Evolutionary conservation across 345 rosid species (phyloP), one percentile per base, ranked within the genome.

Genomic region (Anacardium occidentale): DNA sequence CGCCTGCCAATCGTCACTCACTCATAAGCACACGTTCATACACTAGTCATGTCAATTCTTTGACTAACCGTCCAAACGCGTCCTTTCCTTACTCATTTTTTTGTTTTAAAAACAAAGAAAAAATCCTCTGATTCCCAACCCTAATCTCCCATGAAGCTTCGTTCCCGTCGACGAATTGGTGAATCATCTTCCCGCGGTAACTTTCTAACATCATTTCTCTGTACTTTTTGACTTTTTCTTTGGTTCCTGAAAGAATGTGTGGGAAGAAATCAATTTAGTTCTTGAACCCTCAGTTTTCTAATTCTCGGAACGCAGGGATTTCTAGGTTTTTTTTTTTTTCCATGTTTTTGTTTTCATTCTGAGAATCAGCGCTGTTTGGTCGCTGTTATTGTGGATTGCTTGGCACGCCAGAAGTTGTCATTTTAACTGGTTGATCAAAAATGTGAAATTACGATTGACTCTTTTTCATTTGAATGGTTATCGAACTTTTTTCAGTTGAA

Each of bases 61-160:
- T 34, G 66, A 62, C 48, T 62, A 18, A 25, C 21, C 52, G 11
- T 3, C 67, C 3, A 51, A 51, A 18, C 51, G 13, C 29, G 42
- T 20, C 6, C 24, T 9, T 29, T 40, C 48, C 7, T 32, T 20
- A 20, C 18, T 10, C 7, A 5, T 37, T 37, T 37, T 37, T 37
- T 6, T 37, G 7, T 32, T 34, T 34, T 5, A 37, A 37, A 37
- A 37, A 9, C 32, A 29, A 29, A 29, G 32, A 29, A 37, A 1
- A 52, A 26, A 17, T 12, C 64, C 73, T n/a, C 64, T 25, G 58
- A 24, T 22, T 50, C 1, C 1, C 47, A 70, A 60, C 74, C 74
- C 66, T 70, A 70, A 29, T 9, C 25, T 34, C 14, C 12, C 24
- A 71, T 71, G 74, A 58, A 58, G 58, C 74, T 70, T 9, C 74